A percentile compares a stretch with the other conserved stretches of the same genome.
Conservation (phyloP, 257 asterid species). For the Nicotiana otophora region DNA sequence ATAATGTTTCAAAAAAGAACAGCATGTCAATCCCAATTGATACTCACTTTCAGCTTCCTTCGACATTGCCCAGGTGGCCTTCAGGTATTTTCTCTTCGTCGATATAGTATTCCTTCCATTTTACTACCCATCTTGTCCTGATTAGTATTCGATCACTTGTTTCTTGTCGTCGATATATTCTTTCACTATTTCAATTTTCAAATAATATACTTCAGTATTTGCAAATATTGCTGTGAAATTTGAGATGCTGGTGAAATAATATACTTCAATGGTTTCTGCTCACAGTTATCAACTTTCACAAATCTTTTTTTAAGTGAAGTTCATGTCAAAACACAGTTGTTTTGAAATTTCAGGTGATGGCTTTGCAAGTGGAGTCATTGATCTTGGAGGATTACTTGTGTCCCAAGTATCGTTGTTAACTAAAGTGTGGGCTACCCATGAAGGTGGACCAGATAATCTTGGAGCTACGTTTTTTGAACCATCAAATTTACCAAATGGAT, state of each 20-base stretch:
- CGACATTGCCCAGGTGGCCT: slow-evolving; percentile 26
- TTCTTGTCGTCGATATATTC: too few species aligned
- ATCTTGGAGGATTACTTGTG: slow-evolving; percentile 35
- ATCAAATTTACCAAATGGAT: slow-evolving; percentile 21
- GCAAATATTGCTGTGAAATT: background rate
- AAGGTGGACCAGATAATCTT: slow-evolving; percentile 28
- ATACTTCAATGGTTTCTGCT: background rate
- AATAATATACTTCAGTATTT: background rate
- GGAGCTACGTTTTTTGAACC: slow-evolving; percentile 36
- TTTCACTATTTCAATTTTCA: too few species aligned
- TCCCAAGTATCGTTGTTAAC: slow-evolving; percentile 20
- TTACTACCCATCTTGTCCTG: background rate
- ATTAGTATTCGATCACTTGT: background rate
- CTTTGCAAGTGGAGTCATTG: slow-evolving; percentile 25
- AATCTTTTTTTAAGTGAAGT: background rate
- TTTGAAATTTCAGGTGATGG: slow-evolving; percentile 17
- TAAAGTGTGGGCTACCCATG: slow-evolving; percentile 24
- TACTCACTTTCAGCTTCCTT: slow-evolving; percentile 20
- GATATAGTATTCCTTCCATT: background rate
- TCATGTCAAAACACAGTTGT: background rate
- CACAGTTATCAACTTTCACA: background rate
- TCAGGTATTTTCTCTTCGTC: slow-evolving; percentile 9
- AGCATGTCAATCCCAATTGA: slow-evolving; percentile 18
- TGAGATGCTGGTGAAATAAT: background rate
- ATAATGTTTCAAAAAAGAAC: background rate